Evolutionary conservation across 2,329 filamentous ascomycete genomes (phyloP).

Genomic region (Teratosphaeria zuluensis): DNA sequence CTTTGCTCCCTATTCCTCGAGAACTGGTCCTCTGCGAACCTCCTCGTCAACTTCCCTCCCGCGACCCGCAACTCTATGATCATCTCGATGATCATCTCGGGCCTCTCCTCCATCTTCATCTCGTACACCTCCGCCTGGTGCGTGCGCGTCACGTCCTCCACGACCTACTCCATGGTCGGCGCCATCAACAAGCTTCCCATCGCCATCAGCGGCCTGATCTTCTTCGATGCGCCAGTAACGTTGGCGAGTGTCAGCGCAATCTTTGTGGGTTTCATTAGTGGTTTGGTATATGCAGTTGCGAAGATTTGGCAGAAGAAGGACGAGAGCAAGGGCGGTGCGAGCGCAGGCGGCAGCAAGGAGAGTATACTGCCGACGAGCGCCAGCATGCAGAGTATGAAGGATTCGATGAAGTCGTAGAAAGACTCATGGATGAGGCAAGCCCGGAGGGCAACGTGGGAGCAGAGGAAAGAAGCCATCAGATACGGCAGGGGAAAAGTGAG

Average conservation of each 20-base stretch:
- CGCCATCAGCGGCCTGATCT: constrained; percentile 81
- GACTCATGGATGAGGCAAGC: not conserved
- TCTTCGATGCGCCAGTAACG: constrained; percentile 91
- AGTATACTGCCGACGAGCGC: constrained; percentile 62
- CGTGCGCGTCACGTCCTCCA: constrained; percentile 92
- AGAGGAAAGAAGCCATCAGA: not conserved
- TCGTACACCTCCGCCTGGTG: constrained; percentile 99
- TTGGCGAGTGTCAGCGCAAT: constrained; percentile 89
- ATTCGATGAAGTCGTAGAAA: constrained; percentile 61
- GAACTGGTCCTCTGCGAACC: constrained; percentile 82
- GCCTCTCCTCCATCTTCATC: constrained; percentile 88
- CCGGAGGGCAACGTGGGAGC: not conserved
- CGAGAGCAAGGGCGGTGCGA: constrained; percentile 34
- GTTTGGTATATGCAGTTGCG: constrained; percentile 79
- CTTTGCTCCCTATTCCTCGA: constrained; percentile 73
- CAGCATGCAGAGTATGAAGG: constrained; percentile 81
- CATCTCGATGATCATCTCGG: constrained; percentile 86
- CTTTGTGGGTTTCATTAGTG: constrained; percentile 79
- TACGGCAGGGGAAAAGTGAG: not conserved
- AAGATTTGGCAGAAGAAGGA: constrained; percentile 71
- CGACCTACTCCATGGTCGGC: constrained; percentile 97
- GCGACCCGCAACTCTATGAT: constrained; percentile 70
- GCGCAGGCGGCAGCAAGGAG: constrained; percentile 45
- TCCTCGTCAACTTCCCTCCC: constrained; percentile 79
- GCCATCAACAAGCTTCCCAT: constrained; percentile 97